These are phyloP conservation scores for Paxillus ammoniavirescens DNA, from an alignment of 768 basidiomycete species.

Conservation along the genomic window DNA sequence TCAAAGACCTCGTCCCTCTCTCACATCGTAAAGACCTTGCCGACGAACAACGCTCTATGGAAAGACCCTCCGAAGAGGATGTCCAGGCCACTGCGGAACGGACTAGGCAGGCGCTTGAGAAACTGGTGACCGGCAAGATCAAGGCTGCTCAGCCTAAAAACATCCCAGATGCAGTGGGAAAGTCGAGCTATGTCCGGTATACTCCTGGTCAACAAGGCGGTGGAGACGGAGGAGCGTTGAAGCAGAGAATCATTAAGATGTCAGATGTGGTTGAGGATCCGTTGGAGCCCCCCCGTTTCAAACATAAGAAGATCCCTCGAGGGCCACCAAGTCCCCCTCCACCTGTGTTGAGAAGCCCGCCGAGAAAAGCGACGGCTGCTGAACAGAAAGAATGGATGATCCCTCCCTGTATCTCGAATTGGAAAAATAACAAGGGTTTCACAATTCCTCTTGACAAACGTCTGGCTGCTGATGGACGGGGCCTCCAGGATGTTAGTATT, in stretches of 20 bases:
- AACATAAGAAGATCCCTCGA: conserved; percentile 97
- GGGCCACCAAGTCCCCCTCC: conserved; percentile 97
- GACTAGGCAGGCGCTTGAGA: conserved; percentile 89
- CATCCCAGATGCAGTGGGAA: conserved; percentile 80
- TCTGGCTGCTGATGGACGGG: conserved; percentile 96
- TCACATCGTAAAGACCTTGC: conserved; percentile 84
- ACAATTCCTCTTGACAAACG: conserved; percentile 98
- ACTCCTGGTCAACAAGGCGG: conserved; percentile 90
- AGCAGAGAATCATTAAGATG: conserved; percentile 99
- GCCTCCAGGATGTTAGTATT: conserved; percentile 87
- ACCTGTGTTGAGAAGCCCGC: conserved; percentile 92
- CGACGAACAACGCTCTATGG: conserved; percentile 73
- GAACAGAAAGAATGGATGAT: conserved; percentile 99
- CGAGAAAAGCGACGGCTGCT: conserved; percentile 91
- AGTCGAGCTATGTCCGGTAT: conserved; percentile 91
- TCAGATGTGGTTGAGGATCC: conserved; percentile 97
- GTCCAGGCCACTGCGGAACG: conserved; percentile 89
- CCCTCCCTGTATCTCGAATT: conserved; percentile 98
- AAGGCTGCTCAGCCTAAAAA: conserved; percentile 98
- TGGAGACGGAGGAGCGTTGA: conserved; percentile 52
- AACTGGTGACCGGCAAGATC: conserved; percentile 92
- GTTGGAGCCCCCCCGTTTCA: conserved; percentile 94
- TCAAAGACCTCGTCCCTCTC: conserved; percentile 96
- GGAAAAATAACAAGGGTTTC: conserved; percentile 99
- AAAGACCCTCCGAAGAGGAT: conserved; percentile 91